A percentile compares a stretch with the other conserved stretches of the same genome.
phyloP scores from a whole-genome alignment of 257 asterid genomes.

The Nicotiana tomentosiformis region DNA sequence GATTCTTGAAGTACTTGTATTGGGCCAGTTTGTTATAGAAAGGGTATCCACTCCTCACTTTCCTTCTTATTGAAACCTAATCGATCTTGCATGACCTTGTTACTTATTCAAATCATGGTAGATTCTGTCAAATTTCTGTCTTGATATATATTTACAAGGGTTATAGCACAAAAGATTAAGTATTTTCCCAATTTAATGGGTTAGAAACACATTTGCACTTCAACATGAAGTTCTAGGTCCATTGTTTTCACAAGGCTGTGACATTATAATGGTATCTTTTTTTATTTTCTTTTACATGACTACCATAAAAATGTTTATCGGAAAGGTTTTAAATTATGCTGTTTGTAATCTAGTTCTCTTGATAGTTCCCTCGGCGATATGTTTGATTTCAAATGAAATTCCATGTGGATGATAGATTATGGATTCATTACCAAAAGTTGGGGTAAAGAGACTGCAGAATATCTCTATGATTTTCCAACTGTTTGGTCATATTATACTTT shows the following conservation, averaged over 20 bases:
- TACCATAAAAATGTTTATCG: background rate
- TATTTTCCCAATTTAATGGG: background rate
- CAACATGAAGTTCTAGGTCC: background rate
- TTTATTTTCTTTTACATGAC: background rate
- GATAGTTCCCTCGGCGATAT: background rate
- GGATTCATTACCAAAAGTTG: background rate
- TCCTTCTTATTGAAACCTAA: background rate
- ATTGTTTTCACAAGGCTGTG: background rate
- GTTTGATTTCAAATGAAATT: background rate
- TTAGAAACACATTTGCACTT: background rate
- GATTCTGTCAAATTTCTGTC: background rate
- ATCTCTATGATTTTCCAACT: background rate
- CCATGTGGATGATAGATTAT: background rate
- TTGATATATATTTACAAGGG: background rate
- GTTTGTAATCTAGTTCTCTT: background rate
- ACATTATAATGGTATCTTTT: background rate
- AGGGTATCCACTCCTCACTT: conserved; percentile 42
- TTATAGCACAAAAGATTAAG: background rate
- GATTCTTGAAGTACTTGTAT: conserved; percentile 87
- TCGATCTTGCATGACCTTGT: background rate
- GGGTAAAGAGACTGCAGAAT: background rate
- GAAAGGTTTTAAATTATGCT: background rate
- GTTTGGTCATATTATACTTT: background rate
- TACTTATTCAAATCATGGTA: background rate
- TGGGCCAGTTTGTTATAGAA: conserved; percentile 95